Conservation (phyloP, 257 asterid species). For the Voacanga thouarsii region DNA sequence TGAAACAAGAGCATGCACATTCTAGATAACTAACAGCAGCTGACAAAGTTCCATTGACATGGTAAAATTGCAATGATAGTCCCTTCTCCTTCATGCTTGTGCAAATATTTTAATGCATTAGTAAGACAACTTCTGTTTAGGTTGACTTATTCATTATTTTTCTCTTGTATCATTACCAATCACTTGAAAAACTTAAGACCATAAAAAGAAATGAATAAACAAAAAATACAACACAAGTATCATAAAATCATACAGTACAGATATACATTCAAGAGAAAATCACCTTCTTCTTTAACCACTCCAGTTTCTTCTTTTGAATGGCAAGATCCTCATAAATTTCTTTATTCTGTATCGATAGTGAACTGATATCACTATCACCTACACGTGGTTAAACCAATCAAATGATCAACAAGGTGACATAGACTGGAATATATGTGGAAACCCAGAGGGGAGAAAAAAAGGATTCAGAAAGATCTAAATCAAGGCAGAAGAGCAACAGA, state of each 20-base stretch:
- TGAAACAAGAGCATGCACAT: not conserved
- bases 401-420: slow-evolving; percentile 14
- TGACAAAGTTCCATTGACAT: not conserved
- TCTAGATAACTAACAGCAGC: not conserved
- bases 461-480: slow-evolving; percentile 1
- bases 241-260: not conserved
- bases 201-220: not conserved
- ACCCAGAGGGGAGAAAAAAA: not conserved
- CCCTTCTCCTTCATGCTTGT: not conserved
- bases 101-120: not conserved
- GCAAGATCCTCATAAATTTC: slow-evolving; percentile 53
- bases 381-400: slow-evolving; percentile 27
- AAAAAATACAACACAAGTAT: not conserved
- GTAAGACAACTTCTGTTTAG: not conserved
- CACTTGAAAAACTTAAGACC: not conserved
- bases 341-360: slow-evolving; percentile 54
- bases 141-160: not conserved
- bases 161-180: not conserved
- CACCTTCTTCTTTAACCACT: slow-evolving; percentile 73
- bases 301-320: slow-evolving; percentile 62
- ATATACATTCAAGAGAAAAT: slow-evolving; percentile 8
- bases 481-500: slow-evolving; percentile 14
- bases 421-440: not conserved
- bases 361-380: slow-evolving; percentile 43
- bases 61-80: not conserved